A percentile compares a stretch with the other conserved stretches of the same genome.
These are phyloP conservation scores for Tuber umbilicatum DNA, from an alignment of 495 filamentous ascomycete species.

Conservation along the genomic window DNA sequence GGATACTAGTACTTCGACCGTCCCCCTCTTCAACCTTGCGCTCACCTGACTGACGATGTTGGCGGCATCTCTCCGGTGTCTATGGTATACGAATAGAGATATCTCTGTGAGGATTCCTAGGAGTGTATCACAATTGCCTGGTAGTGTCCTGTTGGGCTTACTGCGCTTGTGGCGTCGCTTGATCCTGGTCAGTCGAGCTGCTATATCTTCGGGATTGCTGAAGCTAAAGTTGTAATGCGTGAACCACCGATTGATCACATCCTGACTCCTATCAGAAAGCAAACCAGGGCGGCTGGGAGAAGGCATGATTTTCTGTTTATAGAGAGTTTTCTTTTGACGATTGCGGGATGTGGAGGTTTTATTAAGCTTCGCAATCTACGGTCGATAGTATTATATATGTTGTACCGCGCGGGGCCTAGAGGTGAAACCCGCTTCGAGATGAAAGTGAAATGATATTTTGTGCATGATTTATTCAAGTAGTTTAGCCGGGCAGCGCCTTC, in stretches of 20 bases:
- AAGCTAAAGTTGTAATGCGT: background rate
- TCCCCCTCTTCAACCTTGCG: background rate
- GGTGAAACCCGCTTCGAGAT: background rate
- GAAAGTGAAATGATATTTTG: slow-evolving; percentile 1
- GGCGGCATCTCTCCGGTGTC: background rate
- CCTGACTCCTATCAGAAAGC: background rate
- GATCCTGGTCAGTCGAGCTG: background rate
- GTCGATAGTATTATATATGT: background rate
- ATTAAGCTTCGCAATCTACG: background rate
- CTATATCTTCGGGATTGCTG: background rate
- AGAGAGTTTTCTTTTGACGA: background rate
- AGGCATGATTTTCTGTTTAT: background rate
- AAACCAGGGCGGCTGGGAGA: background rate
- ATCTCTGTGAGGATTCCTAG: background rate
- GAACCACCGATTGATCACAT: background rate
- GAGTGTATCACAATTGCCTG: background rate
- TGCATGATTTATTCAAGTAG: slow-evolving; percentile 2
- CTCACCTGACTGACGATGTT: background rate
- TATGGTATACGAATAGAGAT: background rate
- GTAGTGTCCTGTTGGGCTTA: background rate
- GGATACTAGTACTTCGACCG: background rate
- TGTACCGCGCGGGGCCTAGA: background rate
- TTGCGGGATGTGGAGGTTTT: background rate
- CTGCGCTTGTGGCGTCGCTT: background rate
- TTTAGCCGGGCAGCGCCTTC: background rate